Percentiles rank a stretch among this genome's conserved stretches.
These are phyloP conservation scores for Metschnikowia kunwiensis DNA, from an alignment of 805 yeast species.

Conservation along the genomic window DNA sequence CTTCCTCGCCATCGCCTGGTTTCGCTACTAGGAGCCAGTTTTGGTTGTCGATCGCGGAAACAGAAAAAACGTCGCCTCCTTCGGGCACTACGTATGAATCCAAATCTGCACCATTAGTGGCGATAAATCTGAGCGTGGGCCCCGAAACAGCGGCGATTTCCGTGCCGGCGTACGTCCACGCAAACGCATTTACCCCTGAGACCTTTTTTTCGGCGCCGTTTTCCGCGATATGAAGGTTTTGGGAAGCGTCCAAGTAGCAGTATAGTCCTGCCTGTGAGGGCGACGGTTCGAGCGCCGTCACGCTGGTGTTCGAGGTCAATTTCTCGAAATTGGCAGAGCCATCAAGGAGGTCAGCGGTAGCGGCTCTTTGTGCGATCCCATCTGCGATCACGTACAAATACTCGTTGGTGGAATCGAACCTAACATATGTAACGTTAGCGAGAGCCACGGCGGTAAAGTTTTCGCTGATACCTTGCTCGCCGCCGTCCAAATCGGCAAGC, in stretches of 20 bases:
- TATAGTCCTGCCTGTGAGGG: conserved; percentile 17
- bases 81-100: conserved; percentile 10
- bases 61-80: conserved; percentile 19
- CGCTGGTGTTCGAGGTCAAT: background rate
- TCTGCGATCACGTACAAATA: conserved; percentile 26
- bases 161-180: conserved; percentile 11
- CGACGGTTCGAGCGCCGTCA: conserved; percentile 21
- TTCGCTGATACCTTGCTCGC: conserved; percentile 10
- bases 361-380: conserved; percentile 19
- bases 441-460: conserved; percentile 7
- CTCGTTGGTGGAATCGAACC: conserved; percentile 19
- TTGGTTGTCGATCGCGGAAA: conserved; percentile 21
- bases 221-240: conserved; percentile 16
- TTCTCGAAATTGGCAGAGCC: background rate
- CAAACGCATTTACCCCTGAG: conserved; percentile 1
- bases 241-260: conserved; percentile 16
- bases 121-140: conserved; percentile 1
- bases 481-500: conserved; percentile 30
- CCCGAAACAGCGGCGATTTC: conserved; percentile 7
- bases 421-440: conserved; percentile 19
- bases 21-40: conserved; percentile 14
- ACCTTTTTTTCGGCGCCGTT: conserved; percentile 1
- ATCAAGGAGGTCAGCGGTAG: conserved; percentile 9
- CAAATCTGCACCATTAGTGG: conserved; percentile 1
- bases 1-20: conserved; percentile 13